A percentile compares a stretch with the other conserved stretches of the same genome.
phyloP scores from a whole-genome alignment of 768 basidiomycete genomes.

The Asterophora parasitica region DNA sequence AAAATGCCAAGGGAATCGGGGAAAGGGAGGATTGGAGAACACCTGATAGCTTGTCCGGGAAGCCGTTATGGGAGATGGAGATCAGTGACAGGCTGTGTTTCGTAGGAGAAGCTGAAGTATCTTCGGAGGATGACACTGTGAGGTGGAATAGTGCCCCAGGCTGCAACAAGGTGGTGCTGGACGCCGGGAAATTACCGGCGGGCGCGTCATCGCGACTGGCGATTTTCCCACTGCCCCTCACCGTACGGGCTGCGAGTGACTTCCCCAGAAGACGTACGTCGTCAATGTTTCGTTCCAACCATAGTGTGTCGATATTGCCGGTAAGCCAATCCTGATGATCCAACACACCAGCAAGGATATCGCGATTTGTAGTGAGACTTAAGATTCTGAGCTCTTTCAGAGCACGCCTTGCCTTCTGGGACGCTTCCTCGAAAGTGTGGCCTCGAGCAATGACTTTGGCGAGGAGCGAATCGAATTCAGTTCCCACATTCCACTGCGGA shows the following conservation, averaged over 20 bases:
- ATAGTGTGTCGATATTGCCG: conserved; percentile 30
- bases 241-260: neutral
- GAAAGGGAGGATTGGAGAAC: conserved; percentile 29
- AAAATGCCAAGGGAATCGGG: conserved; percentile 25
- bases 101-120: neutral
- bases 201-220: neutral
- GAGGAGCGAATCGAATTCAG: conserved; percentile 84
- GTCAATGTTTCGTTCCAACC: conserved; percentile 30
- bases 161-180: conserved; percentile 21
- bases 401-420: conserved; percentile 78
- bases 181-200: neutral
- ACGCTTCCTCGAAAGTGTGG: conserved; percentile 76
- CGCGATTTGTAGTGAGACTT: conserved; percentile 38
- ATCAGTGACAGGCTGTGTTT: conserved; percentile 29
- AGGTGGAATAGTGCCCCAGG: conserved; percentile 34
- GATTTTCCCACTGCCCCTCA: neutral
- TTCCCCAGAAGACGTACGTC: conserved; percentile 19
- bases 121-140: conserved; percentile 17
- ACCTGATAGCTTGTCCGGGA: conserved; percentile 32
- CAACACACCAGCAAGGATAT: conserved; percentile 28
- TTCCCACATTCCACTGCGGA: conserved; percentile 35
- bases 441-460: conserved; percentile 83
- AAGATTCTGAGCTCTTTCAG: conserved; percentile 78
- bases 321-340: conserved; percentile 26
- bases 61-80: conserved; percentile 30